Evolutionary conservation across 1,139 yeast genomes (phyloP).

Genomic region (Saccharomyces hybrid): DNA sequence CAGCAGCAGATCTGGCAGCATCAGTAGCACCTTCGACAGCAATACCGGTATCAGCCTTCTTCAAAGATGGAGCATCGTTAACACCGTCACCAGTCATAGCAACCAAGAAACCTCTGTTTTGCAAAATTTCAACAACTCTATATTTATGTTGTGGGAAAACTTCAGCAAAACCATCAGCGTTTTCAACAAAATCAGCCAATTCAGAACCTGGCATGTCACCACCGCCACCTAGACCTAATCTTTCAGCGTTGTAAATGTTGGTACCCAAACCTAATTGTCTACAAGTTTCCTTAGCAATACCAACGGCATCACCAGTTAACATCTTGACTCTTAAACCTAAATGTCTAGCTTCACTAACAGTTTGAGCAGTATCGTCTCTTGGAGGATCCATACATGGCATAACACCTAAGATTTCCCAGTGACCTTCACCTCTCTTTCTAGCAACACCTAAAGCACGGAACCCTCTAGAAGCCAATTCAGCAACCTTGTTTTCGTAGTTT

Average conservation of each 20-base stretch:
- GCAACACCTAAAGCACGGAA: constrained; percentile 98
- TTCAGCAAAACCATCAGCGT: constrained; percentile 93
- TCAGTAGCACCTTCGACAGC: constrained; percentile 95
- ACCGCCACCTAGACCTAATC: constrained; percentile 90
- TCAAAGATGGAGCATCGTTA: constrained; percentile 89
- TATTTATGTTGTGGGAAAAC: constrained; percentile 94
- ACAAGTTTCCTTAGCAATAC: constrained; percentile 96
- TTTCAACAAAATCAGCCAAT: constrained; percentile 88
- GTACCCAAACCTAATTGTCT: constrained; percentile 95
- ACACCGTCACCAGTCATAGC: constrained; percentile 98
- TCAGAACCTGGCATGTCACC: constrained; percentile 94
- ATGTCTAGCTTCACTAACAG: constrained; percentile 83
- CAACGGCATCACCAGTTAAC: constrained; percentile 98
- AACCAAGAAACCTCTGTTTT: constrained; percentile 80
- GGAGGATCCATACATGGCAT: constrained; percentile 99
- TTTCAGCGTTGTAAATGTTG: constrained; percentile 92
- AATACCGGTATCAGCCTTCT: constrained; percentile 93
- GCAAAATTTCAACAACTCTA: constrained; percentile 83
- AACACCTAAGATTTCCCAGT: constrained; percentile 95
- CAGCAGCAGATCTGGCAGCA: constrained; percentile 93
- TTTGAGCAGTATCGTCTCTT: constrained; percentile 94
- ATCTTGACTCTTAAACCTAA: constrained; percentile 92
- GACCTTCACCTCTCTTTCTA: constrained; percentile 96
- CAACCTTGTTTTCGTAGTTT: constrained; percentile 90
- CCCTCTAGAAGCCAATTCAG: constrained; percentile 95